Evolutionary conservation across 805 yeast species (phyloP), one percentile per base, ranked within the genome.

Genomic region (Candida silvicultrix): DNA sequence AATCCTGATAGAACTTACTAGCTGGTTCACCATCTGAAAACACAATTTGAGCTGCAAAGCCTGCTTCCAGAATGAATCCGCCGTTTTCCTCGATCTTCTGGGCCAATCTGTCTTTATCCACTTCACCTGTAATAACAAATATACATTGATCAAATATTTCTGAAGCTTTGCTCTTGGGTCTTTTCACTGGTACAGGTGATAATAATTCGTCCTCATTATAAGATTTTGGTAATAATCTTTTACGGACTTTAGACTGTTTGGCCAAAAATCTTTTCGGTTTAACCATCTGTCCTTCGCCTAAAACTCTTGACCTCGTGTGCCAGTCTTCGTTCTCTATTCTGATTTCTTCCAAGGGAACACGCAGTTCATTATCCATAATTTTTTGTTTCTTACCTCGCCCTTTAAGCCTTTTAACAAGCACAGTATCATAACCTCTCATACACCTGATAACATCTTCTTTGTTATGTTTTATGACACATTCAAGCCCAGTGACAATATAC

Each of bases 341-440:
- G 5, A 68, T 55, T 5, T 60, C 60, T 10, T 63, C 60, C 4
- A 71, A 42, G 0, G 68, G 47, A 14, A 59, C 45, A 7, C 43
- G 44, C 15, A 53, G 45, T 16, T 58, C 58, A 1, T 50, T 50
- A 15, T 12, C 58, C 58, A 25, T 16, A 40, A 15, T 38, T 12
- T 41, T 23, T 42, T 51, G 54, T n/a, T 52, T 51, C 31, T 43
- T 55, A 54, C 16, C 47, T 49, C 35, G 41, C 46, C 21, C 48
- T 35, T 47, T 57, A 21, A 60, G 50, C 41, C 57, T 64, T 48
- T 56, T 65, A 7, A 70, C 61, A 49, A 65, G 63, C 2, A 80
- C 74, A 0, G 70, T 65, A 55, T 81, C 80, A 54, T 67, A 83
- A 0, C 89, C 89, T 51, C 89, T 65, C 46, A 80, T 68, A 56